These are phyloP conservation scores for Larix kaempferi DNA, from an alignment of 75 land plant species.

Conservation along the genomic window DNA sequence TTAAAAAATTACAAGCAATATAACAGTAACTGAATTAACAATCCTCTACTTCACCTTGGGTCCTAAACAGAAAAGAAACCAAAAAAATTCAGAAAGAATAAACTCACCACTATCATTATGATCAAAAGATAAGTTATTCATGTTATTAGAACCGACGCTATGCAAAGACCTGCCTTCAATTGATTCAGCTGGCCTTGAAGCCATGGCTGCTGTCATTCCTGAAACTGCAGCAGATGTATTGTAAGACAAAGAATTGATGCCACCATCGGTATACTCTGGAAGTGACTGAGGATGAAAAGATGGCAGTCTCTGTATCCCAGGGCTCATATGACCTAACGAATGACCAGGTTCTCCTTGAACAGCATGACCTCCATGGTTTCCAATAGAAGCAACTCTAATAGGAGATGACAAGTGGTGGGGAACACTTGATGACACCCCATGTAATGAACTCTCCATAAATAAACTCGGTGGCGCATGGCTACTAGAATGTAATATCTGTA, in stretches of 20 bases:
- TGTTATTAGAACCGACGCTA: slow-evolving; percentile 26
- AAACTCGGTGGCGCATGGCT: slow-evolving; percentile 4
- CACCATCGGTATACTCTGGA: slow-evolving; percentile 65
- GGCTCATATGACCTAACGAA: slow-evolving; percentile 39
- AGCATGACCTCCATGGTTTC: slow-evolving; percentile 39
- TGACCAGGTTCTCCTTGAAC: slow-evolving; percentile 34
- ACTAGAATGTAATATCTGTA: slow-evolving; percentile 21
- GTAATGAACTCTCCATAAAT: slow-evolving; percentile 24
- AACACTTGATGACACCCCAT: slow-evolving; percentile 35
- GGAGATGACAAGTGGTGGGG: slow-evolving; percentile 51
- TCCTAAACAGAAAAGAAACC: background rate
- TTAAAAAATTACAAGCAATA: background rate
- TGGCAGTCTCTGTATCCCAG: slow-evolving; percentile 37
- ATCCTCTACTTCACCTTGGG: slow-evolving; percentile 2
- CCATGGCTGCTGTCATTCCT: slow-evolving; percentile 18
- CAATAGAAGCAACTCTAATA: slow-evolving; percentile 37
- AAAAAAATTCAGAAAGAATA: background rate
- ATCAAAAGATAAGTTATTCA: slow-evolving; percentile 42
- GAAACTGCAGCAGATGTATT: slow-evolving; percentile 24
- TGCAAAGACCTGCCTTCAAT: slow-evolving; percentile 33
- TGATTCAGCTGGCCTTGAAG: slow-evolving; percentile 28
- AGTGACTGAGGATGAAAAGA: slow-evolving; percentile 80
- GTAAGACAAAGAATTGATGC: slow-evolving; percentile 27
- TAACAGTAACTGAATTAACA: background rate
- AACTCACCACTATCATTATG: slow-evolving; percentile 38